These are phyloP conservation scores for Guadua angustifolia DNA, from an alignment of 176 grass and related monocot species.

Conservation along the genomic window DNA sequence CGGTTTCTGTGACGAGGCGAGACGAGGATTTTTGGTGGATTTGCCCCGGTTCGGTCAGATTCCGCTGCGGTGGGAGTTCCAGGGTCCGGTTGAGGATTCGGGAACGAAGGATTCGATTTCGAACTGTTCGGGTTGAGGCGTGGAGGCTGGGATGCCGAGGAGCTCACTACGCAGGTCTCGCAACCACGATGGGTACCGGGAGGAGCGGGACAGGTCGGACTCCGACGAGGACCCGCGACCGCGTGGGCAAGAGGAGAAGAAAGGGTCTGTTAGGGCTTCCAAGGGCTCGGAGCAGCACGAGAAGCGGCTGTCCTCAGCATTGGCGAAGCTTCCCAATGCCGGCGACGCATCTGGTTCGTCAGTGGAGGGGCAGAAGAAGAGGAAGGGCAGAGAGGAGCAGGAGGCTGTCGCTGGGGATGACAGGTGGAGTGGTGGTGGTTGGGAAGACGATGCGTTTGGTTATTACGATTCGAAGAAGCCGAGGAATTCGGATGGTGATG, in stretches of 20 bases:
- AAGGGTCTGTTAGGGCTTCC: background rate
- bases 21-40: background rate
- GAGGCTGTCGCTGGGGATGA: background rate
- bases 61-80: background rate
- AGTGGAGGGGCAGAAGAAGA: slow-evolving; percentile 23
- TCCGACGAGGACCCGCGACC: slow-evolving; percentile 23
- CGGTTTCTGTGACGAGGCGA: background rate
- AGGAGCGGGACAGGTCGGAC: slow-evolving; percentile 38
- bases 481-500: slow-evolving; percentile 12
- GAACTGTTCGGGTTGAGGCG: background rate
- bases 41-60: background rate
- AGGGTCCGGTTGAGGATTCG: background rate
- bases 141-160: slow-evolving; percentile 42
- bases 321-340: background rate
- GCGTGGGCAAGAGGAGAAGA: slow-evolving; percentile 8
- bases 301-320: slow-evolving; percentile 15
- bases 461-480: slow-evolving; percentile 31
- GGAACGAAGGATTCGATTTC: background rate
- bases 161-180: slow-evolving; percentile 32
- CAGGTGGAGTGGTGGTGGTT: background rate
- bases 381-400: slow-evolving; percentile 34
- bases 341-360: background rate
- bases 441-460: background rate
- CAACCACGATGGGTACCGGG: slow-evolving; percentile 28
- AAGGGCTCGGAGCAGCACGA: slow-evolving; percentile 21